Evolutionary conservation across 2,329 filamentous ascomycete species (phyloP), one percentile per base, ranked within the genome.

Genomic region (Alternaria viburni): DNA sequence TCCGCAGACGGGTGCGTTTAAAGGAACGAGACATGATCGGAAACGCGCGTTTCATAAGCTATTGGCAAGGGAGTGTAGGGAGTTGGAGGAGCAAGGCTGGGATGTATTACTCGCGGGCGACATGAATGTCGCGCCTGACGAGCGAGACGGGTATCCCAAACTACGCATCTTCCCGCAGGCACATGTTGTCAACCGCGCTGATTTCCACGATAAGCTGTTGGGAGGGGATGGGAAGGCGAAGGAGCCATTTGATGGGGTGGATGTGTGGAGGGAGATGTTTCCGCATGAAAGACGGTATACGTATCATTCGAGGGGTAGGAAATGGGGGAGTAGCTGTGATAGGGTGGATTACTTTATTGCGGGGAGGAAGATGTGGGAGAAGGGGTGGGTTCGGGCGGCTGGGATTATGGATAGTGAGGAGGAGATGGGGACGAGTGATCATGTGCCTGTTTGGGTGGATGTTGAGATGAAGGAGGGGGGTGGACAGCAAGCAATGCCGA

Each of bases 361-460:
- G 17, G 86, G 83, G 5, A 76, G 66, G 54, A 62, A 50, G 1
- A 65, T 85, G 10, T 79, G 80, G 57, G 79, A 83, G 25, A 76
- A 76, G 36, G 75, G 77, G 5, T 69, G 72, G 54, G 61, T 85
- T 5, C 70, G 60, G 13, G 74, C 69, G 13, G 80, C 78, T 49
- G 82, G 79, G 5, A 83, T 85, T 15, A 72, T 81, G 60, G 81
- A 82, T 26, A 81, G 72, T 23, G 66, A 77, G 15, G 70, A 64
- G 62, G 85, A 86, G 63, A 77, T 86, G 43, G 85, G 84, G 1
- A 79, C 82, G 3, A 87, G 85, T 71, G 85, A 87, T 74, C 85
- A 87, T 77, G 84, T 85, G 15, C 85, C 86, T 0, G 69, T 88
- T 6, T 85, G 80, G 79, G 80, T 82, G 17, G 75, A 74, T 52